Evolutionary conservation across 2,329 filamentous ascomycete genomes (phyloP), one percentile per base, ranked within the genome.

Genomic region (Lasiodiplodia gonubiensis): DNA sequence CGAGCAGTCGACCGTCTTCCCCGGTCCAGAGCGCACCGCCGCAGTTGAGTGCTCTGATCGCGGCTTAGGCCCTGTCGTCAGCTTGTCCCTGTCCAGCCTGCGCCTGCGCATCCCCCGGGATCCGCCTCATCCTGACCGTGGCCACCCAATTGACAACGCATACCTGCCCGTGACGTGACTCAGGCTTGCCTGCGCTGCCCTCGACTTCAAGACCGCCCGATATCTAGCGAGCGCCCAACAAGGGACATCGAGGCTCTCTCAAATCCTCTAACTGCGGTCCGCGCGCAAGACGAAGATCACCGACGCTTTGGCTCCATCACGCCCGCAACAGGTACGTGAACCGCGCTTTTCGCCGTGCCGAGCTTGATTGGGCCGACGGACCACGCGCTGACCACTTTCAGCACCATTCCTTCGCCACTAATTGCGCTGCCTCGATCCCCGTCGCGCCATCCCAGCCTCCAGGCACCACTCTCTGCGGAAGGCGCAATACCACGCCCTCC

Each of bases 111-210:
- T 70, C 59, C 67, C 72, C 71, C 71, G 72, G 71, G 70, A 68
- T 69, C 72, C 76, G 73, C 75, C 76, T 77, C 75, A 75, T 74
- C 77, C 77, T 76, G 65, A 67, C 75, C 74, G 77, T 75, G 76
- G 52, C 68, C 61, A 52, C 57, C 64, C 77, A 77, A 80, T 79
- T 80, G 78, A 79, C 78, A 80, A 76, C 78, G 74, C 78, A 80
- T 76, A 75, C 71, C 71, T 71, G 75, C 72, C 72, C 70, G 74
- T 75, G 74, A 78, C 76, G 75, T 78, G 76, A 78, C 73, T 69
- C 74, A 54, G 74, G 69, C 72, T 70, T 71, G 68, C 71, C 70
- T 37, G 71, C 71, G 69, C 70, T 69, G 71, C 73, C 71, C 73
- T 73, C 75, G 74, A 72, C 69, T 74, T 72, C 71, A 71, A 71